phyloP scores from a whole-genome alignment of 1,139 yeast species.

The Starmera stellimalicola region DNA sequence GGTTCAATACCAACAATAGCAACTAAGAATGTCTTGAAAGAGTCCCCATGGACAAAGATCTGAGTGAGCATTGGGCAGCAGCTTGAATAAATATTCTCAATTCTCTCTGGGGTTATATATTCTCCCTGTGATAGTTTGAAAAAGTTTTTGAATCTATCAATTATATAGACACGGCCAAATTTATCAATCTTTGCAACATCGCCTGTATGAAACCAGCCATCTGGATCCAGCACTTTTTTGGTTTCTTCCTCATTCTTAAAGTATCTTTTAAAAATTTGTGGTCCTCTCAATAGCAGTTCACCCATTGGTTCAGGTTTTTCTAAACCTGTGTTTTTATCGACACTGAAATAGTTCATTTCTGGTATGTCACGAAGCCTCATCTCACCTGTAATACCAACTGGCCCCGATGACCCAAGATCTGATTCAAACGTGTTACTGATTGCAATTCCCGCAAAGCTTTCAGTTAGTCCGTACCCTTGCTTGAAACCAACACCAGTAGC shows the following conservation, averaged over 20 bases:
- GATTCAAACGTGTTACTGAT: constrained; percentile 34
- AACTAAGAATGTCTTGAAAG: constrained; percentile 49
- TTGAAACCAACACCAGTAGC: constrained; percentile 47
- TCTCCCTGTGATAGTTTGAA: constrained; percentile 80
- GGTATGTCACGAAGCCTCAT: constrained; percentile 58
- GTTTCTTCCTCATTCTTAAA: constrained; percentile 51
- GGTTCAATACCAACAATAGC: constrained; percentile 59
- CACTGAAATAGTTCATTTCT: constrained; percentile 51
- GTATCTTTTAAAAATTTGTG: constrained; percentile 53
- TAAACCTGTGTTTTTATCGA: constrained; percentile 34
- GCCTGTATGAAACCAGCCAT: constrained; percentile 75
- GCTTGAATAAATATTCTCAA: constrained; percentile 56
- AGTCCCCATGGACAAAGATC: constrained; percentile 61
- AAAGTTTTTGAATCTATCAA: constrained; percentile 74
- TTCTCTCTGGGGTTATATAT: constrained; percentile 70
- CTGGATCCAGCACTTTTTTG: constrained; percentile 40
- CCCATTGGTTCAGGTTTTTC: constrained; percentile 33
- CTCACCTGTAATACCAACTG: constrained; percentile 43
- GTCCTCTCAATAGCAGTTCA: constrained; percentile 60
- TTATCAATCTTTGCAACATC: constrained; percentile 54
- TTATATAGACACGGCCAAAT: constrained; percentile 48
- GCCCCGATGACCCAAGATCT: constrained; percentile 58
- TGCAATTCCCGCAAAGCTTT: constrained; percentile 54
- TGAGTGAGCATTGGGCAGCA: constrained; percentile 44
- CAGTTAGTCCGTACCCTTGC: constrained; percentile 78